Base-by-base conservation (phyloP, 164 flowering plant species). In the Magnolia sinica region DNA sequence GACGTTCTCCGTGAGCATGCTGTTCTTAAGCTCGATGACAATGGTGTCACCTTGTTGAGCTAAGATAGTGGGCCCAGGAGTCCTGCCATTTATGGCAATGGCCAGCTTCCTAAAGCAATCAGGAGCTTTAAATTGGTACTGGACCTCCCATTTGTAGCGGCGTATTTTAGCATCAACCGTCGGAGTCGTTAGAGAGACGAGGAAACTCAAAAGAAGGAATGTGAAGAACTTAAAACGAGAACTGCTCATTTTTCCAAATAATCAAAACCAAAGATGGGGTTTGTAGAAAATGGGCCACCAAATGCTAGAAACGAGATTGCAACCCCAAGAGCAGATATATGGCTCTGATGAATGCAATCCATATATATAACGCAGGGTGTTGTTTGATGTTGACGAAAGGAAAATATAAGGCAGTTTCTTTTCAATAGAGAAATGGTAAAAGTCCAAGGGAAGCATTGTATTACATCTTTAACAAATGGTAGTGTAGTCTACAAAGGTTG, bases 41-140 rank as follows among this genome's bases (percentile, higher is more conserved):
- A 95, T 67, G 10, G 98, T 95, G 79, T 95, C 98, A 1, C 91
- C 91, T 64, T 85, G 86, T 74, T 87, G 84, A 0, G 98, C 98
- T 1, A 71, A 3, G 70, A 93, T 93, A 1, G 93, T 85, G 0
- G 98, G 98, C 4, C 98, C 98, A 0, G 98, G 98, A 22, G 85
- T 80, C 50, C 71, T 68, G 3, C 98, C 97, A 66, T 95, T 93
- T 49, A 91, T 85, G 65, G 94, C 82, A 19, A 93, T 85, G 6
- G 82, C 87, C 59, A 91, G 83, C 80, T 92, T 95, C 77, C 81
- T 79, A 66, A 64, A 89, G 79, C 98, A 95, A 80, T 95, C 98
- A 0, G 89, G 98, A 10, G 96, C 89, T 71, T 81, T 88, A 78
- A 65, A 85, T 79, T 91, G 92, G 59, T 93, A 91, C 82, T 87